Evolutionary conservation across 306 rosid species (phyloP).

Genomic region (Psophocarpus tetragonolobus): DNA sequence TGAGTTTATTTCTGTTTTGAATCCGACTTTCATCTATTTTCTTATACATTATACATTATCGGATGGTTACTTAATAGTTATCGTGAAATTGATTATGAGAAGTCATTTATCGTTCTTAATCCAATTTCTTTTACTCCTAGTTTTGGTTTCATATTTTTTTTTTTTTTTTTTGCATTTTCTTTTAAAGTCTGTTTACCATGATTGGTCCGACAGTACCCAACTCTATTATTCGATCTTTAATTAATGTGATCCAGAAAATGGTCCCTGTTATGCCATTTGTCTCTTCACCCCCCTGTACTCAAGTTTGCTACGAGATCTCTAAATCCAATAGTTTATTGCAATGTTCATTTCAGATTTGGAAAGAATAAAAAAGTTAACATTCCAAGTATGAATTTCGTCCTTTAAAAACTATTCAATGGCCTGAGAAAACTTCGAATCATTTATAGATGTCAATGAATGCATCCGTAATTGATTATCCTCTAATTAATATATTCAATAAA

Average conservation of each 20-base stretch:
- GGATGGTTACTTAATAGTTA: no score
- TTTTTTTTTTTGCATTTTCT: not conserved
- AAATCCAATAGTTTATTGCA: not conserved
- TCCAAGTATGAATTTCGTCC: not conserved
- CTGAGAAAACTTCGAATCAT: not conserved
- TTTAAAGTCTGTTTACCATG: slow-evolving; percentile 27
- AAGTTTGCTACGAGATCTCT: slow-evolving; percentile 21
- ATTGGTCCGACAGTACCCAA: slow-evolving; percentile 48
- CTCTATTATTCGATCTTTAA: slow-evolving; percentile 52
- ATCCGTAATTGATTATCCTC: not conserved
- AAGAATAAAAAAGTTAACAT: not conserved
- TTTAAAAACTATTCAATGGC: not conserved
- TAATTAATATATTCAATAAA: not conserved
- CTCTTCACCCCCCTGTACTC: slow-evolving; percentile 44
- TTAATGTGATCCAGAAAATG: slow-evolving; percentile 45
- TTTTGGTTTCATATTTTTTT: not conserved
- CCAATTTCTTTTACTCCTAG: not conserved
- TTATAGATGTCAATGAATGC: not conserved
- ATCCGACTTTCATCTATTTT: no score
- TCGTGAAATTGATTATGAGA: no score
- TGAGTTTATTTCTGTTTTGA: no score
- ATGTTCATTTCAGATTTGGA: slow-evolving; percentile 29
- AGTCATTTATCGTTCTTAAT: no score
- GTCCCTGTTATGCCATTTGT: slow-evolving; percentile 51
- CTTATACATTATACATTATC: no score